Evolutionary conservation across 2,329 filamentous ascomycete species (phyloP).

Genomic region (Exutisphaerella laricina): DNA sequence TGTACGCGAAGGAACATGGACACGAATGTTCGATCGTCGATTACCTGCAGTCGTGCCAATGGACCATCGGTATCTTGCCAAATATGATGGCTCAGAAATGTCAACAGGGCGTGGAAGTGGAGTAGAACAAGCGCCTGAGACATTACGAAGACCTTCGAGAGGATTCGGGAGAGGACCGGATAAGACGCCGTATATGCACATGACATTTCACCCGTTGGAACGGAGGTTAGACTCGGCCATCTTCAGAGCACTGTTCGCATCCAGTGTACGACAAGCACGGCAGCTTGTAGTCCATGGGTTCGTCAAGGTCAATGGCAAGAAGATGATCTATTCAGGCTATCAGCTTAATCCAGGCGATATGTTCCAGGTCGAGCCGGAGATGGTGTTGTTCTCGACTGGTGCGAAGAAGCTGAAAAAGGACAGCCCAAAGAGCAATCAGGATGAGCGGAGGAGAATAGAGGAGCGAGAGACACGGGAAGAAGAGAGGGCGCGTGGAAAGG

Average conservation of each 20-base stretch:
- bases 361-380: slow-evolving; percentile 89
- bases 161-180: slow-evolving; percentile 20
- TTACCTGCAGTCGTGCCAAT: slow-evolving; percentile 81
- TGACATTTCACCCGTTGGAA: slow-evolving; percentile 90
- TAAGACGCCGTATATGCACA: slow-evolving; percentile 86
- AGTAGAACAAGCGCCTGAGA: slow-evolving; percentile 34
- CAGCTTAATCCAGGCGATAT: slow-evolving; percentile 94
- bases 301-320: slow-evolving; percentile 94
- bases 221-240: slow-evolving; percentile 89
- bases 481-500: slow-evolving; percentile 16
- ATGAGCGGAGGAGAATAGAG: slow-evolving; percentile 12
- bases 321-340: slow-evolving; percentile 92
- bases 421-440: slow-evolving; percentile 26
- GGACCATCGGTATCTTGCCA: slow-evolving; percentile 71
- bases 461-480: slow-evolving; percentile 21
- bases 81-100: slow-evolving; percentile 73
- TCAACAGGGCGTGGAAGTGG: slow-evolving; percentile 81
- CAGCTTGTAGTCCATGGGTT: slow-evolving; percentile 91
- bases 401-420: slow-evolving; percentile 42
- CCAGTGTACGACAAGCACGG: slow-evolving; percentile 83
- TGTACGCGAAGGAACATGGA: slow-evolving; percentile 87
- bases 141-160: slow-evolving; percentile 8
- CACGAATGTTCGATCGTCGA: slow-evolving; percentile 80
- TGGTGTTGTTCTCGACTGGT: slow-evolving; percentile 84
- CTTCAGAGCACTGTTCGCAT: slow-evolving; percentile 89